A percentile compares a stretch with the other conserved stretches of the same genome.
phyloP scores from a whole-genome alignment of 2,329 filamentous ascomycete genomes.

The Sodiomyces alkalinus region DNA sequence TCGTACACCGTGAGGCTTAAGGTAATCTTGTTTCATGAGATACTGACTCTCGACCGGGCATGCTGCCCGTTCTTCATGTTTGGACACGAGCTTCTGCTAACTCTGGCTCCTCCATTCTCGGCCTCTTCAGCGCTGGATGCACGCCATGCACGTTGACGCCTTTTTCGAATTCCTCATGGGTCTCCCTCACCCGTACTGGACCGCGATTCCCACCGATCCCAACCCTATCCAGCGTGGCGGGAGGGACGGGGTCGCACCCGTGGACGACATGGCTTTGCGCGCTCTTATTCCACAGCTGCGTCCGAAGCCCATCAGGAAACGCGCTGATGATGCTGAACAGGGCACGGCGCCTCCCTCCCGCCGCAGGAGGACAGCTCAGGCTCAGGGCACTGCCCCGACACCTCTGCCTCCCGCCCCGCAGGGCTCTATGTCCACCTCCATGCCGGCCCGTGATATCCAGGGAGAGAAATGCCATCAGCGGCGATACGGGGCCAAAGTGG shows the following conservation, averaged over 20 bases:
- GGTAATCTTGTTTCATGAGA: too few relatives aligned
- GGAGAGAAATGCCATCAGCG: constrained; percentile 23
- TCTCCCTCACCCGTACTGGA: constrained; percentile 67
- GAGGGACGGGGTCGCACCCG: constrained; percentile 68
- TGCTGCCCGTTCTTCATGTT: neutral
- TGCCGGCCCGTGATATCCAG: constrained; percentile 50
- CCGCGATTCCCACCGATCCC: constrained; percentile 50
- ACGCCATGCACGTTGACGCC: constrained; percentile 85
- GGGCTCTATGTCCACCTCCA: constrained; percentile 45
- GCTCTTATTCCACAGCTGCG: constrained; percentile 67
- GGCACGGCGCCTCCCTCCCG: constrained; percentile 39
- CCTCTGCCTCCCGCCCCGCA: constrained; percentile 58
- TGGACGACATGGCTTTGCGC: constrained; percentile 79
- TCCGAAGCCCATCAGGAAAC: constrained; percentile 46
- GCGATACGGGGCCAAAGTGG: constrained; percentile 66
- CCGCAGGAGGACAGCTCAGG: constrained; percentile 29
- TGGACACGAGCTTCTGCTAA: constrained; percentile 3
- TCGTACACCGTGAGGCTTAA: constrained; percentile 89
- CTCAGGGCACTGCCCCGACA: constrained; percentile 41
- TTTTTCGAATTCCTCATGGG: constrained; percentile 84
- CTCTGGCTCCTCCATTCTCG: too few relatives aligned
- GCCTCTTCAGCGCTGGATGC: constrained; percentile 78
- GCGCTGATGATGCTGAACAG: constrained; percentile 45
- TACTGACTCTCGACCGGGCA: too few relatives aligned
- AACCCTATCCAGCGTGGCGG: constrained; percentile 48